Base-by-base conservation (phyloP, 768 basidiomycete genomes). In the Pleurotus pulmonarius region DNA sequence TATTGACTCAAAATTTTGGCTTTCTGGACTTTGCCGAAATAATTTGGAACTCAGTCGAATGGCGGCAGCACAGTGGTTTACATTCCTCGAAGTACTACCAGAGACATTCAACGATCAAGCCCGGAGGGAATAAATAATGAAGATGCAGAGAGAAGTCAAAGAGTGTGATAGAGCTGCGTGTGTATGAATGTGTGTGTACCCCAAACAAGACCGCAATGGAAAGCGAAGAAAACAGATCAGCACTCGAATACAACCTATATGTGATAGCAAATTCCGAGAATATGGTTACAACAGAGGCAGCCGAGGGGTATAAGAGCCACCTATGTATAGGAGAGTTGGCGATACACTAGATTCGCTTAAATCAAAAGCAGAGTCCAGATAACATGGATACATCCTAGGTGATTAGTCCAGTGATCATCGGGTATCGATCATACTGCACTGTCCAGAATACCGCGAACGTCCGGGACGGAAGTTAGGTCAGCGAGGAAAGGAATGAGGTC, bases 401-500 rank as follows among this genome's bases (percentile, higher is more conserved):
- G 3, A 38, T 52, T 38, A 34, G 38, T 52, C 20, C 26, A n/a
- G 38, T 38, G 12, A 15, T 26, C 20, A 9, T n/a, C 7, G 38
- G 22, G 37, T 13, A 26, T 34, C 26, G 22, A 49, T 62, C 37
- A 65, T 55, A 64, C 59, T 13, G 88, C 86, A 58, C 90, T 91
- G 66, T 96, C 92, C 60, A 98, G 78, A 43, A 97, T 87, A 46
- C 91, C 94, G 58, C 97, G 81, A 48, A 98, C 90, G 70, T 99
- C 97, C 56, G 87, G 87, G 29, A 94, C 93, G 22, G 80, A 76
- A 26, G 75, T 82, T 34, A 99, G 80, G 72, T 99, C 97, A 37
- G 90, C 75, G 60, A 99, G 81, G 82, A 99, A 98, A 24, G 94
- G 93, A 56, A 94, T 87, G 52, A 98, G 77, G 72, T 98, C 96